Evolutionary conservation across 768 basidiomycete species (phyloP).

Genomic region (Mycena kentingensis): DNA sequence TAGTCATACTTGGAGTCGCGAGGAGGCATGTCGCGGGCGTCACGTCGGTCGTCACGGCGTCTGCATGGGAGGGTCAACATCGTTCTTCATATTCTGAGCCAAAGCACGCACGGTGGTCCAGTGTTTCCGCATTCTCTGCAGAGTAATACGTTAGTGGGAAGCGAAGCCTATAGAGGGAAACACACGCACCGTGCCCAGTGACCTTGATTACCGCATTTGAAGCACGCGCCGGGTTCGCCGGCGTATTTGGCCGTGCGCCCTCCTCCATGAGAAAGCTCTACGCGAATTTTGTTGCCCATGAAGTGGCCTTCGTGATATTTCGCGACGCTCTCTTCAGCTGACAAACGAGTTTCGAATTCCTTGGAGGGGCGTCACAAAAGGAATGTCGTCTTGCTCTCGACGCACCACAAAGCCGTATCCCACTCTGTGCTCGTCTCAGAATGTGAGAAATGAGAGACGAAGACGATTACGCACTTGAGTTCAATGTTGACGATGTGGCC

Average conservation of each 20-base stretch:
- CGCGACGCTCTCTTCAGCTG: conserved; percentile 83
- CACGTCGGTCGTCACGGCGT: conserved; percentile 62
- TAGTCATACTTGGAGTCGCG: conserved; percentile 64
- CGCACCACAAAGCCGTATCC: conserved; percentile 91
- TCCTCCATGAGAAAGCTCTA: conserved; percentile 83
- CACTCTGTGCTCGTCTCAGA: conserved; percentile 47
- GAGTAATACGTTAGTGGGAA: conserved; percentile 4
- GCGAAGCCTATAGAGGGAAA: neutral
- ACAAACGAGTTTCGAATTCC: conserved; percentile 83
- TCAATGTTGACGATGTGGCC: conserved; percentile 77
- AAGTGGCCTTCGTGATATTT: conserved; percentile 90
- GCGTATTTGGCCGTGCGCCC: conserved; percentile 77
- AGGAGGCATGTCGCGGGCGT: conserved; percentile 43
- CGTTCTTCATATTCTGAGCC: neutral
- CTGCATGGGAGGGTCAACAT: conserved; percentile 35
- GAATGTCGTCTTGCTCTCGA: too few relatives aligned
- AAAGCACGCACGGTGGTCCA: conserved; percentile 49
- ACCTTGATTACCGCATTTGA: conserved; percentile 82
- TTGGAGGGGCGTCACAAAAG: conserved; percentile 28
- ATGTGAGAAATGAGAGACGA: conserved; percentile 6
- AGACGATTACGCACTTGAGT: conserved; percentile 64
- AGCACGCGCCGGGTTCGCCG: conserved; percentile 89
- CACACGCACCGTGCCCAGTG: conserved; percentile 89
- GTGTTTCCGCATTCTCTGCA: conserved; percentile 73
- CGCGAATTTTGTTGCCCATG: conserved; percentile 91